Evolutionary conservation across 441 rosid species (phyloP), one percentile per base, ranked within the genome.

Genomic region (Pelargonium fulgidum): DNA sequence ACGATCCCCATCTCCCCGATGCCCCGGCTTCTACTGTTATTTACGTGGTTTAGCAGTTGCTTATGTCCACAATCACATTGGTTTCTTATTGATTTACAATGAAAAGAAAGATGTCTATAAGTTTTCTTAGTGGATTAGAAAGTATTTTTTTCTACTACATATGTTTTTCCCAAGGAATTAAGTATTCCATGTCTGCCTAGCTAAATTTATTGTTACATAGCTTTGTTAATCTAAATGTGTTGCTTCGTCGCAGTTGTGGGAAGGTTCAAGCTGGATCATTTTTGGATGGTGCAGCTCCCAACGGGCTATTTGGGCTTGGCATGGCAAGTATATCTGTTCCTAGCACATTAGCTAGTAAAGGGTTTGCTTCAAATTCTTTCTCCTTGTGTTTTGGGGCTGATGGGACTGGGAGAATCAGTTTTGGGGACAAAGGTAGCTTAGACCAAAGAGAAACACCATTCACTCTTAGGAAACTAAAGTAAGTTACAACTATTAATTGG

Each of bases 231-330:
- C 65, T 36, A 20, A 64, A 48, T 77, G 56, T 26, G 66, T 14
- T 19, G 10, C 14, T 42, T 63, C 50, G 11, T 72, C 78, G 77
- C 86, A 94, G 99, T 36, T 94, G 99, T 73, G 99, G 97, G 70
- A 80, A 68, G 77, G 79, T 79, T 73, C 93, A 88, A 80, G 88
- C 96, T 0, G 97, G 99, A 78, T 83, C 89, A 2, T 93, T 93
- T 80, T 75, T 91, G 80, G 78, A 82, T 29, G 91, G 96, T 61
- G 99, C 90, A 10, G 99, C 99, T 74, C 96, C 92, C 4, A 94
- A 94, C 78, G 99, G 99, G 68, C 90, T 94, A 54, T 85, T 91
- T 54, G 99, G 99, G 19, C 96, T 94, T 66, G 99, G 99, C 36
- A 83, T 91, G 84, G 82, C 76, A 45, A 85, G 80, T 44, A 19